Evolutionary conservation across 352 stramenopile genomes (phyloP), one percentile per base, ranked within the genome.

Genomic region (Pythium sp.): DNA sequence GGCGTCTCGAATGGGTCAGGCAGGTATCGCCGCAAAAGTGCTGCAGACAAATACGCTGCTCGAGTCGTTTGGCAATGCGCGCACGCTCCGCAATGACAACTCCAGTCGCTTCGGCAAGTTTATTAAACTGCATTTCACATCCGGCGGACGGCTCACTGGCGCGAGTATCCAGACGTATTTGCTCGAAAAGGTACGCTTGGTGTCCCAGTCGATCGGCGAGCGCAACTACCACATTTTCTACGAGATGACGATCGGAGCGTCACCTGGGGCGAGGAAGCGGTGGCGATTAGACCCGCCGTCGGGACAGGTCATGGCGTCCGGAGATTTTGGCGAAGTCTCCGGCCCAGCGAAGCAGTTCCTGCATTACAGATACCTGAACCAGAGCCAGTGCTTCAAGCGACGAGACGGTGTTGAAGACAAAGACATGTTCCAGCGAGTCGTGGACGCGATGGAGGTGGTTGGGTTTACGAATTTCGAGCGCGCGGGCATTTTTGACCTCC

Each of bases 131-230:
- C 84, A 96, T 54, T 97, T 97, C 68, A 90, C 85, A 15, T 82
- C 79, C 32, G 70, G 74, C 36, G 90, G 89, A 22, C 63, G 80
- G 46, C 79, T 97, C 58, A 87, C 85, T 11, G 90, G 91, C 47
- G 92, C 91, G 28, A 92, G 79, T 54, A 97, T 98, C 62, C 86
- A 96, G 71, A 98, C 89, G 2, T 99, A 99, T 73, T 77, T 99
- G 34, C 80, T 98, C 41, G 96, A 99, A 72, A 99, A 98, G 75
- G 90, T 97, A 22, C 87, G 92, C 0, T 73, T 97, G 22, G 84
- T 95, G 22, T 95, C 84, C 32, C 87, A 95, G 76, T 89, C 84
- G 38, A 81, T 81, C 15, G 84, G 83, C 30, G 89, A 96, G 70
- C 76, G 89, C 49, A 95, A 93, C 72, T 96, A 94, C 69, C 89